Conservation (phyloP, 1,284 basidiomycete species). For the Pseudozyma hubeiensis region DNA sequence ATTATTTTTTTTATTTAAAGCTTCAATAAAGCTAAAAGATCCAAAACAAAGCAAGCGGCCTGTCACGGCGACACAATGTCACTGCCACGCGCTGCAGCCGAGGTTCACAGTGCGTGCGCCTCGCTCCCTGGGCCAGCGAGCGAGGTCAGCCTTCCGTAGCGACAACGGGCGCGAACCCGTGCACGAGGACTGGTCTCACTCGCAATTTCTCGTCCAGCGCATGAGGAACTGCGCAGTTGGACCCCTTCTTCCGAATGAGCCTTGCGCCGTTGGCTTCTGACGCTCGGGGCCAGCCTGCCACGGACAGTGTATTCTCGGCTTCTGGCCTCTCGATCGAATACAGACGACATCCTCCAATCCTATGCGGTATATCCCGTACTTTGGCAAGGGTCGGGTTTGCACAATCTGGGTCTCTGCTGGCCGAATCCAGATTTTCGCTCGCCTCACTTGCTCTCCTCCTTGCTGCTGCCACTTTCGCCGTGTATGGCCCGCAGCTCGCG, state of each 20-base stretch:
- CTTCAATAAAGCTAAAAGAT: neutral
- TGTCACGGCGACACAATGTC: slow-evolving; percentile 9
- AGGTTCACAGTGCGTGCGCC: neutral
- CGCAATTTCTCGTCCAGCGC: no score
- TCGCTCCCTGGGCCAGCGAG: neutral
- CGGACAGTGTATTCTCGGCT: no score
- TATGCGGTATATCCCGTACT: no score
- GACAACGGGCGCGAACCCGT: neutral
- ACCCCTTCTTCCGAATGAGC: no score
- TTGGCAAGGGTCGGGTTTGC: slow-evolving; percentile 3
- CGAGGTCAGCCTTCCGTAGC: slow-evolving; percentile 9
- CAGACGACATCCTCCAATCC: neutral
- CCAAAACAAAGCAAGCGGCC: neutral
- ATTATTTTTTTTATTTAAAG: neutral
- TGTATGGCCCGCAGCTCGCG: neutral
- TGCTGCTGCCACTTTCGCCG: neutral
- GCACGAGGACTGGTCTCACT: no score
- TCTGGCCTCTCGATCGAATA: no score
- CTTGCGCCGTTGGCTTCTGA: no score
- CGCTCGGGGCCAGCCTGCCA: no score
- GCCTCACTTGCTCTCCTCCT: neutral
- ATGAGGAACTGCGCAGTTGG: no score
- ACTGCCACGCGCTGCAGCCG: slow-evolving; percentile 14
- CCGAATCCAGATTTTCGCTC: neutral
- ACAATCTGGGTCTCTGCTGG: slow-evolving; percentile 1